Evolutionary conservation across 1,284 basidiomycete species (phyloP).

Genomic region (Melampsora larici-populina): DNA sequence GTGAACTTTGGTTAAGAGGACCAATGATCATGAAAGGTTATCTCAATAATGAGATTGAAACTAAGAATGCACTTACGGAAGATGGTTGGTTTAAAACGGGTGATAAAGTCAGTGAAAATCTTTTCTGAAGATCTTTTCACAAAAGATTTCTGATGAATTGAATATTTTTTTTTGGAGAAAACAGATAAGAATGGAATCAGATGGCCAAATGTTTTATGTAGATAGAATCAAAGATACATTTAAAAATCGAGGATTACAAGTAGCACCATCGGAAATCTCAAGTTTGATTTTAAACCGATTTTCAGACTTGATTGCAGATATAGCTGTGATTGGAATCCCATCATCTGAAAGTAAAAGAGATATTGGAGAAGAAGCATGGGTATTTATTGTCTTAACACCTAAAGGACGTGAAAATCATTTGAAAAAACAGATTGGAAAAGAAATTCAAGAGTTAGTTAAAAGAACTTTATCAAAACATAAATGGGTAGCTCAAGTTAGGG

Average conservation of each 20-base stretch:
- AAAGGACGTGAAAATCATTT: background rate
- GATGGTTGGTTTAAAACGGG: slow-evolving; percentile 82
- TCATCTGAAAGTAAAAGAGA: slow-evolving; percentile 21
- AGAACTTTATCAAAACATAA: slow-evolving; percentile 15
- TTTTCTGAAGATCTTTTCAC: background rate
- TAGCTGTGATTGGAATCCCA: slow-evolving; percentile 48
- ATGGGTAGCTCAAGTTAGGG: background rate
- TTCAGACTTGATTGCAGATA: slow-evolving; percentile 46
- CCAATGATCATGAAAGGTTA: slow-evolving; percentile 73
- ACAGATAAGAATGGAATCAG: slow-evolving; percentile 27
- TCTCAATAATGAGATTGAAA: slow-evolving; percentile 66
- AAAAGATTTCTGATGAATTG: slow-evolving; percentile 25
- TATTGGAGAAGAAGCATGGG: slow-evolving; percentile 26
- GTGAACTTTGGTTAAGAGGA: slow-evolving; percentile 77
- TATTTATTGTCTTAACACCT: slow-evolving; percentile 1
- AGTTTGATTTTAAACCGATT: slow-evolving; percentile 60
- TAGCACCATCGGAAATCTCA: slow-evolving; percentile 78
- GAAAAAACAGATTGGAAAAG: background rate
- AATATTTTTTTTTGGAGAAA: background rate
- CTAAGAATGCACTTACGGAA: slow-evolving; percentile 64
- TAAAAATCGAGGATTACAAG: slow-evolving; percentile 55
- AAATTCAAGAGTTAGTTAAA: background rate
- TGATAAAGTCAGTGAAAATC: slow-evolving; percentile 54
- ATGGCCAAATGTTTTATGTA: slow-evolving; percentile 9
- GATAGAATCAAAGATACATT: slow-evolving; percentile 41